A percentile compares a stretch with the other conserved stretches of the same genome.
Conservation (phyloP, 768 basidiomycete species). For the Coprinopsis sp. region DNA sequence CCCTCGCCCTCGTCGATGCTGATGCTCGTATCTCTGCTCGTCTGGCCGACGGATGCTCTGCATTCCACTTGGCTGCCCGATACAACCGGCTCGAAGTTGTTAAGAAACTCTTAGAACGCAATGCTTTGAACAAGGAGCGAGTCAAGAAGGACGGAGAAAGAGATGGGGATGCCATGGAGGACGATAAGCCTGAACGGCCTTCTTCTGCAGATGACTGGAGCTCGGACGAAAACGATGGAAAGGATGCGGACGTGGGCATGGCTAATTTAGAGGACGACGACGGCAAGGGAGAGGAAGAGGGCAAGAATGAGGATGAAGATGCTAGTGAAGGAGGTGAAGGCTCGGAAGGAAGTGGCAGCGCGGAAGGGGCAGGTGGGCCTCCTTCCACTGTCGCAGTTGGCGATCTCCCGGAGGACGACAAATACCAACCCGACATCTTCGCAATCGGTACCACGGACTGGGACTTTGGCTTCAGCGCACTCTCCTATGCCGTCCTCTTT, state of each 20-base stretch:
- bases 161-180: slow-evolving; percentile 20
- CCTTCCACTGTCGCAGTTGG: slow-evolving; percentile 17
- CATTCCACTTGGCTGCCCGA: slow-evolving; percentile 55
- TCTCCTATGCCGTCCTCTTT: slow-evolving; percentile 47
- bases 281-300: slow-evolving; percentile 24
- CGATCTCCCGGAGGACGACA: slow-evolving; percentile 45
- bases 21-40: slow-evolving; percentile 53
- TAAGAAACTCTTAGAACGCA: slow-evolving; percentile 48
- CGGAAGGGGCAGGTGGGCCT: slow-evolving; percentile 11
- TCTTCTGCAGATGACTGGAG: slow-evolving; percentile 54
- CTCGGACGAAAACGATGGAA: slow-evolving; percentile 36
- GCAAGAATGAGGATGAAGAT: slow-evolving; percentile 19
- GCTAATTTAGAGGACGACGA: slow-evolving; percentile 22
- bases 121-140: slow-evolving; percentile 32
- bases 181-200: slow-evolving; percentile 25
- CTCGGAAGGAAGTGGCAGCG: slow-evolving; percentile 10
- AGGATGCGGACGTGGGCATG: slow-evolving; percentile 30
- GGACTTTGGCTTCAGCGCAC: slow-evolving; percentile 52
- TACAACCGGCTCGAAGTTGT: slow-evolving; percentile 37
- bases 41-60: slow-evolving; percentile 51
- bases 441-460: slow-evolving; percentile 51
- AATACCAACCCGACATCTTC: slow-evolving; percentile 50
- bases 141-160: slow-evolving; percentile 17
- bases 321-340: slow-evolving; percentile 14
- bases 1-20: slow-evolving; percentile 47